Evolutionary conservation across 768 basidiomycete species (phyloP), one percentile per base, ranked within the genome.

Genomic region (Pleurotus platypus): DNA sequence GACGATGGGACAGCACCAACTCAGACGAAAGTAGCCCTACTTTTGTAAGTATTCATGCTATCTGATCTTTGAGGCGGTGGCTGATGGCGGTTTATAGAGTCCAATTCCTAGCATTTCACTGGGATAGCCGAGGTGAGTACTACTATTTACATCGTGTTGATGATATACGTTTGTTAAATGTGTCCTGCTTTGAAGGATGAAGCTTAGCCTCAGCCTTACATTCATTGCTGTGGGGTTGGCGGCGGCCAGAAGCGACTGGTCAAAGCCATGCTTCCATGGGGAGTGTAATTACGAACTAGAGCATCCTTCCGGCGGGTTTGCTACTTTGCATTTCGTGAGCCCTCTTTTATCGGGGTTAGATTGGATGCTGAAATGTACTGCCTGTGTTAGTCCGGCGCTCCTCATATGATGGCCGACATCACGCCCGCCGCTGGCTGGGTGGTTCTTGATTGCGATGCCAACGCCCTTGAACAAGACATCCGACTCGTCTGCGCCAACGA

Each of bases 401-500:
- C 42, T 11, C 42, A 45, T 45, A 22, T 22, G 20, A 45, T 45
- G 20, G 42, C 42, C 20, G 42, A 45, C 20, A 45, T 45, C 20
- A 45, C 42, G 7, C 42, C 42, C 2, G 42, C 42, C 5, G 42
- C 42, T 16, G 42, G 42, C 5, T 45, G 42, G 42, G 42, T 45
- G 13, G 11, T 45, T 22, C 42, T 45, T 2, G 42, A 45, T 11
- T 45, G 42, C 9, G 42, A 45, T 45, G 6, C 42, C n/a, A 45
- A 45, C 9, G 42, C 42, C 16, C 42, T 45, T 11, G 42, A 45
- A 6, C 42, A 45, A 22, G 42, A 45, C 42, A 45, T 45, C 42
- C 42, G 42, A 7, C 51, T 54, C 2, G 51, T 54, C 13, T 54
- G 51, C 42, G 51, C 51, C 18, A 54, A 42, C 37, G 51, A 54